Base-by-base conservation (phyloP, 176 grass and related monocot genomes). In the Aegilops tauschii region DNA sequence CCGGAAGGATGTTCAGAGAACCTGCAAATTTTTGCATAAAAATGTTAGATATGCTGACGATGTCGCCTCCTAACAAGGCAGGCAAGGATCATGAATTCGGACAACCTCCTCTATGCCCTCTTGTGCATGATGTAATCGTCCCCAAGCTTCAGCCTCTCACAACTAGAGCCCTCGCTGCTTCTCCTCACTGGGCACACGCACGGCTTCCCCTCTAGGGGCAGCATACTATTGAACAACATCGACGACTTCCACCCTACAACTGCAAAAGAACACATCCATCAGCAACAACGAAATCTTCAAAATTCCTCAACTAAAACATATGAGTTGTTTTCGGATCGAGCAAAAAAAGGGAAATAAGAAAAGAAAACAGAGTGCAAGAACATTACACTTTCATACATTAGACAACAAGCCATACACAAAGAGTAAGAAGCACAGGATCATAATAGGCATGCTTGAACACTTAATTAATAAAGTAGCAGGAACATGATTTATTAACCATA, bases 211-310 rank as follows among this genome's bases (percentile, higher is more conserved):
- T 87, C 89, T 21, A 92, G 42, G 31, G 93, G 86, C 4, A 89
- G 31, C 29, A 88, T 85, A n/a, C 82, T 86, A 80, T 75, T 88
- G 84, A 92, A 92, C 59, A 90, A 85, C 93, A 95, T 95, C 20
- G 49, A 49, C 83, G 85, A 87, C 79, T 79, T 71, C 58, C 66
- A 66, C 69, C 85, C 75, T 84, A 67, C 89, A 75, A 59, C 18
- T 42, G 69, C 69, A 44, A 25, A 42, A 44, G 40, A 44, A 44
- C 32, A 69, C 8, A 17, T 29, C 27, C 9, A 76, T 75, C 11
- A 77, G 20, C 34, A 25, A 28, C 18, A 4, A 20, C 40, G 6
- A 23, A 44, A 14, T 73, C 34, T 58, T 83, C 12, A 73, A 32
- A 36, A 35, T 36, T 36, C 2, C 65, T 68, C 1, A 8, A 18